phyloP scores from a whole-genome alignment of 179 eudicot genomes.

The Amaranthus tricolor region DNA sequence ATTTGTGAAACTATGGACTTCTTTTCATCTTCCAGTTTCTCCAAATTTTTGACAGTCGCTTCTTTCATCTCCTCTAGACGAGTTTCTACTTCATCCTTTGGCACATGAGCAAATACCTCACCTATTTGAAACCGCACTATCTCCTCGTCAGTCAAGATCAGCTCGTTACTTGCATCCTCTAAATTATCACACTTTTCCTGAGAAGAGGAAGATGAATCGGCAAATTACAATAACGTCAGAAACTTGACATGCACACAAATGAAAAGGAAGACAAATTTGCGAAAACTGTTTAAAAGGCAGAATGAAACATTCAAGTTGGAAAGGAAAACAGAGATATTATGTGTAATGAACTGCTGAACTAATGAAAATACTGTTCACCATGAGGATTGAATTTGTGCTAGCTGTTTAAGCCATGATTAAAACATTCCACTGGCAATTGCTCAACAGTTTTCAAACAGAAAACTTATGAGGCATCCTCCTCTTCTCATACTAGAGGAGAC shows the following conservation, averaged over 20 bases:
- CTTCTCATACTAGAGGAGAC: no score
- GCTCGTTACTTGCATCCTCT: constrained; percentile 91
- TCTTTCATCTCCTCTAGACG: constrained; percentile 81
- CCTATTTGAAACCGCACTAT: constrained; percentile 88
- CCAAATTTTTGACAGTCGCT: constrained; percentile 52
- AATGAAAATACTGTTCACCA: neutral
- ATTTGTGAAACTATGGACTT: constrained; percentile 62
- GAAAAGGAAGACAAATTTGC: no score
- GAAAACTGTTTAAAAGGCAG: no score
- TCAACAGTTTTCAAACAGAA: constrained; percentile 31
- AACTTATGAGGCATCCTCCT: no score
- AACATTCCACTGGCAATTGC: constrained; percentile 23
- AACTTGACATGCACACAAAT: neutral
- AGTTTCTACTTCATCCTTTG: constrained; percentile 82
- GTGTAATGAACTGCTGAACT: neutral
- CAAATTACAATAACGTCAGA: neutral
- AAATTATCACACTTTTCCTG: constrained; percentile 63
- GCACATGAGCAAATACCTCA: constrained; percentile 90
- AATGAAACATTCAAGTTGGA: neutral
- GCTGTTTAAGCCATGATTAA: neutral
- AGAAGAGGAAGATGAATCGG: constrained; percentile 5
- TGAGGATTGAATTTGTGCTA: neutral
- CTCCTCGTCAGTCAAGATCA: constrained; percentile 85
- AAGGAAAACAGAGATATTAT: neutral
- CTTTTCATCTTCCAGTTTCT: constrained; percentile 87